Evolutionary conservation across 352 stramenopile species (phyloP).

Genomic region (Phytophthora tubulina): DNA sequence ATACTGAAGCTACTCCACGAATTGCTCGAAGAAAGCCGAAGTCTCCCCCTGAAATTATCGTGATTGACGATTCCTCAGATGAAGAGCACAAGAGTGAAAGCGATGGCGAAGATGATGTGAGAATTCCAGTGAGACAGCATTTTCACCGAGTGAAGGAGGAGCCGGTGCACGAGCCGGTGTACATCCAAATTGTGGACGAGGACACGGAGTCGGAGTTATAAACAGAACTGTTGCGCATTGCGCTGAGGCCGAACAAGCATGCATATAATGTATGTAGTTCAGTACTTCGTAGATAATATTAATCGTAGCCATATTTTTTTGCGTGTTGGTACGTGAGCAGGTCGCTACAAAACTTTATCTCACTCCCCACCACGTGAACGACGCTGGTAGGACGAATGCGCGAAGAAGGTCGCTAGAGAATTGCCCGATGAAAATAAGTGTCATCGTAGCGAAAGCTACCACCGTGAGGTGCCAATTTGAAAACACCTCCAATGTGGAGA

Average conservation of each 20-base stretch:
- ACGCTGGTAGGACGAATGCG: conserved; percentile 66
- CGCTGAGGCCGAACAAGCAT: background rate
- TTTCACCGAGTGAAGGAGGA: conserved; percentile 18
- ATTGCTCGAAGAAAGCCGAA: conserved; percentile 1
- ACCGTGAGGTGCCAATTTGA: conserved; percentile 81
- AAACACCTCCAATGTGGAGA: conserved; percentile 86
- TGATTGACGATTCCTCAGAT: conserved; percentile 39
- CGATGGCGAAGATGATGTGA: conserved; percentile 22
- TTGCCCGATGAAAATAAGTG: conserved; percentile 88
- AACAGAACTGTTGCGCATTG: background rate
- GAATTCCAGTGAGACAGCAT: background rate
- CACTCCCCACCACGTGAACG: conserved; percentile 63
- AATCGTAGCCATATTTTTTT: conserved; percentile 16
- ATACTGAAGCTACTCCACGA: background rate
- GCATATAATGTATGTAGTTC: background rate
- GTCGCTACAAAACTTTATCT: conserved; percentile 20
- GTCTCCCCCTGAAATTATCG: conserved; percentile 29
- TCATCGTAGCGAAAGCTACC: conserved; percentile 84
- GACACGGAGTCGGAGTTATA: conserved; percentile 36
- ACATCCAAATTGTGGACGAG: conserved; percentile 35
- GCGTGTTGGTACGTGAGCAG: background rate
- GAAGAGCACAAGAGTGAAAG: conserved; percentile 26
- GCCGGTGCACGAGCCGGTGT: conserved; percentile 18
- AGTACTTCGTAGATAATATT: conserved; percentile 18
- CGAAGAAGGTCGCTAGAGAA: conserved; percentile 77